Evolutionary conservation across 2,329 filamentous ascomycete species (phyloP).

Genomic region (Diaporthe sp.): DNA sequence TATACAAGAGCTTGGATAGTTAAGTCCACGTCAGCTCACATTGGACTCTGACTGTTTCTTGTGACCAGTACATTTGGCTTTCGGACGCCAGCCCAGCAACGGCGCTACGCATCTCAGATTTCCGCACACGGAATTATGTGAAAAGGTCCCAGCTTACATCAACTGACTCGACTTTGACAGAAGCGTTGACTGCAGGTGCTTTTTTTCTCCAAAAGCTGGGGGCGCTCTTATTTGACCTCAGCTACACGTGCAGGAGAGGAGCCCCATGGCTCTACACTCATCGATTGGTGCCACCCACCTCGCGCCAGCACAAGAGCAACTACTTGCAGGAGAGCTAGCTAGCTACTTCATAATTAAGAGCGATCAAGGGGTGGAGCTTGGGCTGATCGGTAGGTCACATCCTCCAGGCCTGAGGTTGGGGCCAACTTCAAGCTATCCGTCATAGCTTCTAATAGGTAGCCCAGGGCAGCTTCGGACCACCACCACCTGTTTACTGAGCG

Average conservation of each 20-base stretch:
- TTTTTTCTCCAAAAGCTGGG: background rate
- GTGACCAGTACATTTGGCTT: background rate
- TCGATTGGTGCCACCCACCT: background rate
- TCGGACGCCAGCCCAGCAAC: background rate
- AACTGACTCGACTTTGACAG: no score
- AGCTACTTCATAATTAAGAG: background rate
- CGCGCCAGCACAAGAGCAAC: background rate
- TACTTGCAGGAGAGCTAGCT: background rate
- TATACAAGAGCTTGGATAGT: background rate
- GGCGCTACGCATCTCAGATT: background rate
- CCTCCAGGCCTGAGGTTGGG: no score
- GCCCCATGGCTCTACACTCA: no score
- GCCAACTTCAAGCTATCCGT: background rate
- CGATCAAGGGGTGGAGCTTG: background rate
- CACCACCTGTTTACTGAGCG: background rate
- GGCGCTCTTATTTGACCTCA: background rate
- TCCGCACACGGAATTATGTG: background rate
- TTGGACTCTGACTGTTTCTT: background rate
- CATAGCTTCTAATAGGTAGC: background rate
- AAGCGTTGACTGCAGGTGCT: background rate
- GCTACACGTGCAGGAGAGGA: background rate
- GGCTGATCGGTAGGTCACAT: background rate
- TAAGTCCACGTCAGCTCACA: background rate
- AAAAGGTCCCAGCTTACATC: background rate
- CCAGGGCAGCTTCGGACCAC: background rate